Evolutionary conservation across 78 protist genomes (phyloP).

Genomic region (Cyanophora paradoxa): DNA sequence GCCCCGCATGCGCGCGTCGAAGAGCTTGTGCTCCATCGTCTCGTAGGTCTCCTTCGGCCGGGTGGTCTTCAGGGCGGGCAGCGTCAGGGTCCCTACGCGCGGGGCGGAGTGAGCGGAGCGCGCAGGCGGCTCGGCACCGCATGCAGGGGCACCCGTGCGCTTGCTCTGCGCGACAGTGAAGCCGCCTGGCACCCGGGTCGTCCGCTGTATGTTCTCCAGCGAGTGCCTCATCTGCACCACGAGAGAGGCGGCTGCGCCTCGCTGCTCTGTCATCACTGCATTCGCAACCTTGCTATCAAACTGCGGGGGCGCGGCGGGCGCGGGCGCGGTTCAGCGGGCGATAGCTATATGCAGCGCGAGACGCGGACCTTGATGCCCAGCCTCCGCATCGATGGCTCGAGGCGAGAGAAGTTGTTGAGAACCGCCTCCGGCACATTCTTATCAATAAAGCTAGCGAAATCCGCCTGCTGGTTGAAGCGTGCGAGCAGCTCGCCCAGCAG

Average conservation of each 20-base stretch:
- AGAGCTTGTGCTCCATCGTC: neutral
- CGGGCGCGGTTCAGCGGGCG: too few relatives aligned
- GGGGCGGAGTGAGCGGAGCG: neutral
- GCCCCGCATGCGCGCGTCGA: neutral
- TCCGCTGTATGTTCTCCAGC: neutral
- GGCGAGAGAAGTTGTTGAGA: neutral
- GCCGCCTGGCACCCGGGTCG: neutral
- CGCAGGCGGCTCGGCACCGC: neutral
- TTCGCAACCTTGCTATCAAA: neutral
- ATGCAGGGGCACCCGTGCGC: neutral
- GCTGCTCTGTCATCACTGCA: neutral
- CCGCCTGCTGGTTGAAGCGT: neutral
- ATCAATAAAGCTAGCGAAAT: neutral
- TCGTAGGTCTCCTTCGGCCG: too few relatives aligned
- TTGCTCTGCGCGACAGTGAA: neutral
- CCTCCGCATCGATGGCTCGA: neutral
- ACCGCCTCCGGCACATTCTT: neutral
- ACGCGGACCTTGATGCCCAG: conserved; percentile 7
- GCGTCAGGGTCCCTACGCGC: too few relatives aligned
- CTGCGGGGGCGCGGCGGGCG: too few relatives aligned
- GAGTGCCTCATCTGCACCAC: neutral
- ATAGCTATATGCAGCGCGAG: too few relatives aligned
- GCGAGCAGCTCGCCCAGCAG: conserved; percentile 13
- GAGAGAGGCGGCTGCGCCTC: neutral
- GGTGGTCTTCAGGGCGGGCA: too few relatives aligned